A percentile compares a stretch with the other conserved stretches of the same genome.
Evolutionary conservation across 1,284 basidiomycete genomes (phyloP).

Genomic region (Malassezia nana): DNA sequence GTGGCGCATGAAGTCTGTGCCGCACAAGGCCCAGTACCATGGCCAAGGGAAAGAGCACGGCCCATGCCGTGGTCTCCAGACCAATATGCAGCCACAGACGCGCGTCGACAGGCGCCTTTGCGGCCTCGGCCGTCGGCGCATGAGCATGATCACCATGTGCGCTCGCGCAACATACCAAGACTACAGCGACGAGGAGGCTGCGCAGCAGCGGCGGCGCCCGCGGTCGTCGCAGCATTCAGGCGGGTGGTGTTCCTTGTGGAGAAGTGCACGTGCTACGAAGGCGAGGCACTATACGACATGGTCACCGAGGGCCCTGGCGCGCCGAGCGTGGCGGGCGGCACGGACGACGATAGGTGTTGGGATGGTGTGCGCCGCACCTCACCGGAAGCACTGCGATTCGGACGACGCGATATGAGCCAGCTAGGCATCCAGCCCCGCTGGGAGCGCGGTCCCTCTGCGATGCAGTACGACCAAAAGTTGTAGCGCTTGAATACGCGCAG

Average conservation of each 20-base stretch:
- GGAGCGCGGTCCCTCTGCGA: slow-evolving; percentile 36
- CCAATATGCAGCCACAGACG: slow-evolving; percentile 44
- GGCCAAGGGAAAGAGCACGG: slow-evolving; percentile 37
- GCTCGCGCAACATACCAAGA: neutral
- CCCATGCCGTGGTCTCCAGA: slow-evolving; percentile 34
- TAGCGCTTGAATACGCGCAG: slow-evolving; percentile 88
- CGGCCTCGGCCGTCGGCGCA: slow-evolving; percentile 23
- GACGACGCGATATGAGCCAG: slow-evolving; percentile 30
- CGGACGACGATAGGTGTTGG: neutral
- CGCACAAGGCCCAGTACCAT: slow-evolving; percentile 46
- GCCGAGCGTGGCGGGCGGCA: neutral
- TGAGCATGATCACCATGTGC: slow-evolving; percentile 35
- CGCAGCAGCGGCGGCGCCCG: neutral
- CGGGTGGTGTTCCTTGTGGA: no score
- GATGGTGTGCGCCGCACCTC: neutral
- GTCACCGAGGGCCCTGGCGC: neutral
- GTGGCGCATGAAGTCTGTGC: slow-evolving; percentile 41
- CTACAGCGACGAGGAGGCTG: neutral
- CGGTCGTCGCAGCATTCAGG: neutral
- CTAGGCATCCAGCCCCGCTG: slow-evolving; percentile 44
- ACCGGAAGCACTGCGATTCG: neutral
- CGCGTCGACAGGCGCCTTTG: slow-evolving; percentile 35
- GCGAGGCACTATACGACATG: neutral
- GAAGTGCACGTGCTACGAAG: neutral
- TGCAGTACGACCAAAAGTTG: slow-evolving; percentile 81